A percentile compares a stretch with the other conserved stretches of the same genome.
Evolutionary conservation across 2,329 filamentous ascomycete genomes (phyloP).

Genomic region (Pseudocercospora eumusae): DNA sequence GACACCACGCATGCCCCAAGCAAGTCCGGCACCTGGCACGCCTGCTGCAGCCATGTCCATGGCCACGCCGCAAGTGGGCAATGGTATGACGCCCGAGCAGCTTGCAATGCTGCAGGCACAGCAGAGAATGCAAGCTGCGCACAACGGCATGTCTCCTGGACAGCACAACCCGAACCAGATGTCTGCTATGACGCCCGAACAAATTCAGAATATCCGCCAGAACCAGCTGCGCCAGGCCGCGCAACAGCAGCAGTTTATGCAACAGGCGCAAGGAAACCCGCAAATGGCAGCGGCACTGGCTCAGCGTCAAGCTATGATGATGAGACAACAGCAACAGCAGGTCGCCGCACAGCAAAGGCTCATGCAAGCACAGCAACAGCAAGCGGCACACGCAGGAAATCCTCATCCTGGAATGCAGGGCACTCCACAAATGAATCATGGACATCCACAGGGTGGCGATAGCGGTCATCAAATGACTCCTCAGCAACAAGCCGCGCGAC

Average conservation of each 20-base stretch:
- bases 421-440: slow-evolving; percentile 29
- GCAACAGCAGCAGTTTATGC: slow-evolving; percentile 32
- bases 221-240: slow-evolving; percentile 32
- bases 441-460: slow-evolving; percentile 28
- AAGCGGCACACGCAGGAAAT: slow-evolving; percentile 26
- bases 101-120: slow-evolving; percentile 38
- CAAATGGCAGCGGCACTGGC: slow-evolving; percentile 31
- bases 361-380: slow-evolving; percentile 24
- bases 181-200: slow-evolving; percentile 35
- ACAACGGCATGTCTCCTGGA: slow-evolving; percentile 24
- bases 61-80: slow-evolving; percentile 33
- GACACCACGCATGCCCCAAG: slow-evolving; percentile 41
- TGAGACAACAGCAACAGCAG: slow-evolving; percentile 35
- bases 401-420: slow-evolving; percentile 27
- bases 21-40: slow-evolving; percentile 38
- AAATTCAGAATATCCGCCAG: slow-evolving; percentile 41
- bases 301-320: slow-evolving; percentile 26
- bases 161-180: slow-evolving; percentile 17
- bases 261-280: slow-evolving; percentile 27
- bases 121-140: slow-evolving; percentile 39
- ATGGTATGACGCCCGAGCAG: slow-evolving; percentile 35
- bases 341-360: slow-evolving; percentile 24
- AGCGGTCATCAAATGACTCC: slow-evolving; percentile 31
- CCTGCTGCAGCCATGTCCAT: slow-evolving; percentile 32
- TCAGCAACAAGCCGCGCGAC: slow-evolving; percentile 25